These are phyloP conservation scores for Gossypium davidsonii DNA, from an alignment of 441 rosid genomes.

Conservation along the genomic window DNA sequence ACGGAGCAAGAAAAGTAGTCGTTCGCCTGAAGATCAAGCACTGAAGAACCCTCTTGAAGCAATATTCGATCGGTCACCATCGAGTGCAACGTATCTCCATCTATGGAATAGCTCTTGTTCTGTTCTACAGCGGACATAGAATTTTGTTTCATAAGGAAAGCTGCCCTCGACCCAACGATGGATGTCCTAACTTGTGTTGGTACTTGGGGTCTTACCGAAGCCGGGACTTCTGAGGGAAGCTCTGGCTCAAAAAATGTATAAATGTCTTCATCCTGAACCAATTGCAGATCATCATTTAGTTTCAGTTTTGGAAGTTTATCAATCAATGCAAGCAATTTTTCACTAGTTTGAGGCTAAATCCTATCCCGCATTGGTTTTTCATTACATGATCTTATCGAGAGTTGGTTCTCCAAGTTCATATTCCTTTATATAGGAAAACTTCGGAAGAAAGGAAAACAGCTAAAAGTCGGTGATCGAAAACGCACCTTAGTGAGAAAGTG, in stretches of 20 bases:
- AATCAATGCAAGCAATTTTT: neutral
- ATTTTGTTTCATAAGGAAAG: constrained; percentile 38
- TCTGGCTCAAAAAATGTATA: constrained; percentile 70
- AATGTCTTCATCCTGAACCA: constrained; percentile 66
- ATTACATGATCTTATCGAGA: too few relatives aligned
- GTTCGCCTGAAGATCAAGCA: constrained; percentile 62
- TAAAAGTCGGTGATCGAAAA: neutral
- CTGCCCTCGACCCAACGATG: constrained; percentile 25
- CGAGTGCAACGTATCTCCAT: constrained; percentile 34
- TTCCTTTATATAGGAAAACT: neutral
- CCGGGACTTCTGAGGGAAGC: constrained; percentile 38
- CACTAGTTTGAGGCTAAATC: neutral
- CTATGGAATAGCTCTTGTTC: constrained; percentile 19
- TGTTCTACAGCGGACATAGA: constrained; percentile 45
- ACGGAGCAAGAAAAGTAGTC: constrained; percentile 76
- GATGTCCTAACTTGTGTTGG: constrained; percentile 29
- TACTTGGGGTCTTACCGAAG: constrained; percentile 20
- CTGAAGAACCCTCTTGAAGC: constrained; percentile 42
- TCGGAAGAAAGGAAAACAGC: neutral
- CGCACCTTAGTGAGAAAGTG: constrained; percentile 59
- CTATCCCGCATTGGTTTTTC: neutral
- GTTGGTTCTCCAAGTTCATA: neutral
- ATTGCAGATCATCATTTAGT: neutral
- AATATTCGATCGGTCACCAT: constrained; percentile 22
- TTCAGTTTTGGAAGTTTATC: neutral